Base-by-base conservation (phyloP, 139 green algal genomes). In the Chlorella vulgaris region DNA sequence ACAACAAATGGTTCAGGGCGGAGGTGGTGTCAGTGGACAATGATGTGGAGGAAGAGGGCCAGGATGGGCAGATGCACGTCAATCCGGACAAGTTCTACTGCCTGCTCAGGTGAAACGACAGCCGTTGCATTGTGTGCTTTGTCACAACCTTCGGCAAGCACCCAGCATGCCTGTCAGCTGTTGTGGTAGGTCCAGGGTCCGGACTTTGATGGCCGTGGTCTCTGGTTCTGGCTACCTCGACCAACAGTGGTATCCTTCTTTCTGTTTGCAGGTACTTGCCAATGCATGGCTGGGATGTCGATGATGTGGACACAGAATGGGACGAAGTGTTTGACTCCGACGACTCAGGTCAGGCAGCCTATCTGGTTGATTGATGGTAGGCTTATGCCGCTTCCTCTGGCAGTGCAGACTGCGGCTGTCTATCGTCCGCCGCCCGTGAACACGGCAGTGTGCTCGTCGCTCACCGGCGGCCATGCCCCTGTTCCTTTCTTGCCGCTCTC, bases 181-280 rank as follows among this genome's bases (percentile, higher is more conserved):
- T n/a, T n/a, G n/a, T n/a, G n/a, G n/a, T n/a, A n/a, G n/a, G n/a
- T n/a, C n/a, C n/a, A n/a, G n/a, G n/a, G n/a, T n/a, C n/a, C n/a
- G n/a, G n/a, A n/a, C n/a, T n/a, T n/a, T n/a, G n/a, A n/a, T n/a
- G n/a, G n/a, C n/a, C n/a, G n/a, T n/a, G n/a, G n/a, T n/a, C n/a
- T n/a, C n/a, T n/a, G n/a, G n/a, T n/a, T n/a, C n/a, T n/a, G n/a
- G n/a, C n/a, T n/a, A n/a, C n/a, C n/a, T n/a, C n/a, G n/a, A n/a
- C n/a, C n/a, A n/a, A n/a, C n/a, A n/a, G n/a, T n/a, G n/a, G n/a
- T n/a, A n/a, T n/a, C n/a, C n/a, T n/a, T n/a, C n/a, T n/a, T n/a
- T 73, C 22, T 29, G n/a, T 0, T 31, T 26, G 43, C 70, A 81
- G 58, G 7, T 81, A 81, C 74, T 55, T 36, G 21, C 10, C 74